Percentiles rank a stretch among this genome's conserved stretches.
phyloP scores from a whole-genome alignment of 2,329 filamentous ascomycete genomes.

The Penicillium sp. region DNA sequence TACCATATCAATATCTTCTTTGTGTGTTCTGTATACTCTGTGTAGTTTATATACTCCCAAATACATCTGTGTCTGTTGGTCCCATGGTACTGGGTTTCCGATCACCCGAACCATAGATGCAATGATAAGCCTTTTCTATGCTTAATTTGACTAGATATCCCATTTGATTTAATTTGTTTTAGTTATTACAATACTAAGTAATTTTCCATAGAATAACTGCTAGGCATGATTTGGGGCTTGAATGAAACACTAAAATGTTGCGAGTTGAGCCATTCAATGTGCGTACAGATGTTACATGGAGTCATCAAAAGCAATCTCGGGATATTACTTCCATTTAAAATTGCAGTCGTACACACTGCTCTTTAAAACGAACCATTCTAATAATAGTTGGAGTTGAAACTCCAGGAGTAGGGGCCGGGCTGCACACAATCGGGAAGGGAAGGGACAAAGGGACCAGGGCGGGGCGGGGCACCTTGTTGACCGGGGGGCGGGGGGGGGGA shows the following conservation, averaged over 20 bases:
- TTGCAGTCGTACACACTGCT: neutral
- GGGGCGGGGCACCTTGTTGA: neutral
- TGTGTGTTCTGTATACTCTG: neutral
- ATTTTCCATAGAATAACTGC: neutral
- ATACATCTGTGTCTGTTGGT: neutral
- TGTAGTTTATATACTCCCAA: neutral
- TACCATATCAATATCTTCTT: neutral
- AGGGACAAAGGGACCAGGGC: neutral
- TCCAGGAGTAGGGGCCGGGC: too few relatives aligned
- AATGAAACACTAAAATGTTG: neutral
- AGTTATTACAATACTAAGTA: neutral
- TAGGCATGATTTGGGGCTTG: neutral
- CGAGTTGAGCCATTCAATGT: neutral
- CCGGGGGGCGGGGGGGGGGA: too few relatives aligned
- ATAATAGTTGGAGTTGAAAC: neutral
- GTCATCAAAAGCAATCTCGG: neutral
- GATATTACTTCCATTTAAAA: too few relatives aligned
- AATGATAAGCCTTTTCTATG: constrained; percentile 2
- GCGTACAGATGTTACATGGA: neutral
- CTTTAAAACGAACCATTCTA: neutral
- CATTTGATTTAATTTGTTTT: neutral
- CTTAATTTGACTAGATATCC: constrained; percentile 1
- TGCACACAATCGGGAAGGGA: neutral
- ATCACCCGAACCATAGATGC: constrained; percentile 5
- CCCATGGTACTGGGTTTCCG: constrained; percentile 8